A percentile compares a stretch with the other conserved stretches of the same genome.
These are phyloP conservation scores for Silybum marianum DNA, from an alignment of 129 eudicot genomes.

Conservation along the genomic window DNA sequence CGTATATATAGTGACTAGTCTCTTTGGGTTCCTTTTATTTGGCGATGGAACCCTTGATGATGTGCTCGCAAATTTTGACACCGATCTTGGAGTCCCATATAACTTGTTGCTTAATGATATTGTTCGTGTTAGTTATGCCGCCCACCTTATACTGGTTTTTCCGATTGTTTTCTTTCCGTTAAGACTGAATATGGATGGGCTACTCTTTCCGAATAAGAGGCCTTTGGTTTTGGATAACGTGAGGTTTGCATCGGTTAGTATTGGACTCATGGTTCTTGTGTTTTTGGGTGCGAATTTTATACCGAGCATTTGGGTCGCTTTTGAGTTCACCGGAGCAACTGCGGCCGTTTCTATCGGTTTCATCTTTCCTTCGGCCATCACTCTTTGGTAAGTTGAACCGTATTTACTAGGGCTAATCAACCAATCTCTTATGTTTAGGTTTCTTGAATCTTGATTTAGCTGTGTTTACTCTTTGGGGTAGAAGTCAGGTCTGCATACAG, in stretches of 20 bases:
- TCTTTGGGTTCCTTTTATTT: conserved; percentile 86
- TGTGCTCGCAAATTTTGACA: conserved; percentile 88
- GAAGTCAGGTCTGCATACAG: not conserved
- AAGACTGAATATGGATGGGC: conserved; percentile 78
- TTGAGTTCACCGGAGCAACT: conserved; percentile 90
- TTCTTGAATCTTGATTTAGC: not conserved
- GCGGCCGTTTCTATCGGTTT: conserved; percentile 85
- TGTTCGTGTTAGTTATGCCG: conserved; percentile 96
- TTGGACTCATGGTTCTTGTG: conserved; percentile 56
- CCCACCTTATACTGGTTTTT: conserved; percentile 91
- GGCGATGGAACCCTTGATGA: conserved; percentile 88
- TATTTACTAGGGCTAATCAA: not conserved
- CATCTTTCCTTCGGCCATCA: conserved; percentile 79
- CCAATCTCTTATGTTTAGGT: not conserved
- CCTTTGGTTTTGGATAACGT: conserved; percentile 58
- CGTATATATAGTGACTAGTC: conserved; percentile 80
- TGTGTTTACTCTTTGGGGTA: not conserved
- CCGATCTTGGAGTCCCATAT: conserved; percentile 77
- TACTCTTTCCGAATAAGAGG: conserved; percentile 68
- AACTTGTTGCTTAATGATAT: conserved; percentile 74
- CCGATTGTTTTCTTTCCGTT: conserved; percentile 85
- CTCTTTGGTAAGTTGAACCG: conserved; percentile 60
- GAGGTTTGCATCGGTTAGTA: conserved; percentile 65
- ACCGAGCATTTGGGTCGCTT: conserved; percentile 93
- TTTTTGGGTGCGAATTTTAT: conserved; percentile 83